phyloP scores from a whole-genome alignment of 495 filamentous ascomycete species.

The Hyaloscypha bicolor region DNA sequence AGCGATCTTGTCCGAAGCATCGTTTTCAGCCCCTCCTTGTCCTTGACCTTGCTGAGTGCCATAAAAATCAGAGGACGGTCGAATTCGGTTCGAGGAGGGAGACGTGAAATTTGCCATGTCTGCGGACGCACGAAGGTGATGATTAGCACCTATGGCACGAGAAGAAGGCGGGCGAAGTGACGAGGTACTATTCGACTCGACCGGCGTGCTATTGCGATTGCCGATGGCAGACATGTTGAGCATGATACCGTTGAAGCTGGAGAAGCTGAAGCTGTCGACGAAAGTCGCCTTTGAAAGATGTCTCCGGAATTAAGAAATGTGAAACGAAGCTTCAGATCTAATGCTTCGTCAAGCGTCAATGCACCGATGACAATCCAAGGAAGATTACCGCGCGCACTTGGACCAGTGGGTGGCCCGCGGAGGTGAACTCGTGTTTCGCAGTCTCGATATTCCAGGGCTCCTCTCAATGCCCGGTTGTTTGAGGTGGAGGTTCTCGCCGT shows the following conservation, averaged over 20 bases:
- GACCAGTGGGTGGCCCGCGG: constrained; percentile 25
- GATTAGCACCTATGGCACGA: constrained; percentile 74
- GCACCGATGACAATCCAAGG: constrained; percentile 21
- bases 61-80: constrained; percentile 94
- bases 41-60: constrained; percentile 66
- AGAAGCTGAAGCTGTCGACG: constrained; percentile 26
- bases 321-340: constrained; percentile 34
- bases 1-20: constrained; percentile 88
- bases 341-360: constrained; percentile 26
- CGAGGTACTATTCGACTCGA: constrained; percentile 76
- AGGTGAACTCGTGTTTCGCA: constrained; percentile 25
- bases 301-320: constrained; percentile 28
- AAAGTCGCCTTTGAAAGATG: constrained; percentile 8
- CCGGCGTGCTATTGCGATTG: constrained; percentile 95
- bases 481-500: constrained; percentile 1
- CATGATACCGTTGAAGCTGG: constrained; percentile 39
- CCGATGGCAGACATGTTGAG: constrained; percentile 71
- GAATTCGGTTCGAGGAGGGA: constrained; percentile 78
- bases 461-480: constrained; percentile 23
- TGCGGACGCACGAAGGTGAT: constrained; percentile 91
- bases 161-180: constrained; percentile 88
- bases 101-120: constrained; percentile 90
- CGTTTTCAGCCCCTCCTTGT: constrained; percentile 69
- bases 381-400: constrained; percentile 18
- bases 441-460: constrained; percentile 23